These are phyloP conservation scores for Allomyces macrogynus DNA, from an alignment of 192 early-diverging fungal genomes.

Conservation along the genomic window DNA sequence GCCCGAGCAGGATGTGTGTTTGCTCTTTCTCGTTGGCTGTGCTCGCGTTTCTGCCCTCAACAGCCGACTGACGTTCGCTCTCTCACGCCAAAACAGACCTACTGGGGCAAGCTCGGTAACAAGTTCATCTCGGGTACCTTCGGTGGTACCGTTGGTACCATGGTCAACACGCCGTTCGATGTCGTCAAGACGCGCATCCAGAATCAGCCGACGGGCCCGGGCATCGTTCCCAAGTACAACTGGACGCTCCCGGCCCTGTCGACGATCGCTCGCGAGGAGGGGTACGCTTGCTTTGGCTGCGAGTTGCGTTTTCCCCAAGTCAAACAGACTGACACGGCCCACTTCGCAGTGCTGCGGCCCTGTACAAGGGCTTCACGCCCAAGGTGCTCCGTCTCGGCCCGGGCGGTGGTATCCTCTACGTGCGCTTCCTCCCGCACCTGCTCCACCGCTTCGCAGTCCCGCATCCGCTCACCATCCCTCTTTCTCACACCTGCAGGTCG, in stretches of 20 bases:
- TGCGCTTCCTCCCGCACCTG: neutral
- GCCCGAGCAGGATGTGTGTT: neutral
- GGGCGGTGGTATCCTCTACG: conserved; percentile 28
- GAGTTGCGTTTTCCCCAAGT: neutral
- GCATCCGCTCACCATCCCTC: no score
- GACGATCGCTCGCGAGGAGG: conserved; percentile 72
- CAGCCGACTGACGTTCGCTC: no score
- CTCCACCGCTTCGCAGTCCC: no score
- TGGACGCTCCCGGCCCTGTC: conserved; percentile 61
- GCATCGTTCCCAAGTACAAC: conserved; percentile 57
- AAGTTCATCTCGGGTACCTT: conserved; percentile 62
- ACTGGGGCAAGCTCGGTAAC: conserved; percentile 13
- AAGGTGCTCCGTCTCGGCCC: conserved; percentile 91
- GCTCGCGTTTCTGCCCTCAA: neutral
- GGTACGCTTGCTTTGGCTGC: conserved; percentile 19
- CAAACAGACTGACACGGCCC: no score
- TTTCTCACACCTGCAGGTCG: conserved; percentile 65
- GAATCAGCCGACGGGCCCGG: conserved; percentile 45
- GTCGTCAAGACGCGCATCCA: conserved; percentile 95
- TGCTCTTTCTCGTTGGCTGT: neutral
- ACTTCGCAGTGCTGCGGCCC: conserved; percentile 31
- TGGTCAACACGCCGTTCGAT: conserved; percentile 86
- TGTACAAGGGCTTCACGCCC: conserved; percentile 91
- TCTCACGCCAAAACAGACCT: neutral
- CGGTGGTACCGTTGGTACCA: conserved; percentile 82